Evolutionary conservation across 176 grass and related monocot species (phyloP), one percentile per base, ranked within the genome.

Genomic region (Pontederia paniculata): DNA sequence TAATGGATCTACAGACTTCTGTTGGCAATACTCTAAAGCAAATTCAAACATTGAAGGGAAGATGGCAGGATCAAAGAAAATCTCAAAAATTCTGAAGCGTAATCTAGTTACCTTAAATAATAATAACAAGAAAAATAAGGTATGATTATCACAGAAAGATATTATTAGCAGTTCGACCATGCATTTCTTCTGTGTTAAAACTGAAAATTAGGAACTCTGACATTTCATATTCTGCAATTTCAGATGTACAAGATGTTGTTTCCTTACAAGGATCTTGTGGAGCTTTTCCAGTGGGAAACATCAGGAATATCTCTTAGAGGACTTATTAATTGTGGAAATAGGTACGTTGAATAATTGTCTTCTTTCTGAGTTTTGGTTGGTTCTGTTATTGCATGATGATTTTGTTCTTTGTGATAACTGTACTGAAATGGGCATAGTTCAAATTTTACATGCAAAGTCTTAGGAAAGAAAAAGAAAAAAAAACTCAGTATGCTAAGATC

Each of bases 291-390:
- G 23, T 88, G 83, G 31, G 84, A 89, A 78, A 78, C 74, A 42
- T 55, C 57, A 44, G 84, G 81, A 9, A 59, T 89, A 76, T 81
- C 81, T 72, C 89, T 84, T n/a, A 84, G 89, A 77, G 89, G 89
- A 51, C 78, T 95, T 80, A 72, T 85, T 80, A 95, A 95, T 77
- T 95, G 89, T 75, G 89, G 89, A 74, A 95, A 95, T 60, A 95
- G 89, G 89, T 95, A 85, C 15, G 10, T 9, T 53, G 21, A 59
- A 57, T 17, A 69, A 23, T 14, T 25, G 18, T 12, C 15, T 55
- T 56, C 15, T 17, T 16, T 50, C n/a, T 50, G 48, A 50, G 8
- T 17, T 37, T 37, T 37, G 28, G 28, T 37, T 37, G 28, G 3
- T 37, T 37, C 28, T 37, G 7, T 6, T 37, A 37, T 37, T 37